Base-by-base conservation (phyloP, 2,329 filamentous ascomycete genomes). In the Scleromitrula shiraiana region DNA sequence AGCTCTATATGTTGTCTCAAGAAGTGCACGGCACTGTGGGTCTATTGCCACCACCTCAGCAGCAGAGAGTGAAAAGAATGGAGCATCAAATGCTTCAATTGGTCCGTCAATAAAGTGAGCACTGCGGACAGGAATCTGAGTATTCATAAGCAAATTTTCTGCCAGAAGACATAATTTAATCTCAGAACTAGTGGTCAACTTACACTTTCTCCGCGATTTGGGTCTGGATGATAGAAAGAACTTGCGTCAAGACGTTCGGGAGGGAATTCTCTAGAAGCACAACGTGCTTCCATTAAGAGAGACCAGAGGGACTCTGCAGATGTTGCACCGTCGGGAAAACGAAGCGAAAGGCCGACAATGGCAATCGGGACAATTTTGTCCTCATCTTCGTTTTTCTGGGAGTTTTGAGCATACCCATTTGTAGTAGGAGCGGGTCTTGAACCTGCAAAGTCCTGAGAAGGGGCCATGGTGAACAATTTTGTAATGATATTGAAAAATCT, bases 1-100 rank as follows among this genome's bases (percentile, higher is more conserved):
- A 14, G 41, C 50, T 33, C 40, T 22, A 33, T 52, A 52, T 9
- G 41, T 19, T n/a, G 37, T 46, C 27, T 77, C 74, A 1, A 77
- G 67, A 1, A 76, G 62, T 19, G 76, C 63, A 14, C 74, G 62
- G 53, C 75, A 72, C 49, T 76, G 73, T 7, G 74, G 74, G 40
- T 65, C 63, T 60, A 65, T 64, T 15, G 62, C 59, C 33, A 58
- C 61, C 41, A 52, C 41, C 27, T 52, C 46, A 15, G 46, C 27
- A 12, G 41, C 27, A 7, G 53, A 30, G 40, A 56, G 41, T 17
- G 32, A 48, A 19, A 56, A 56, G 35, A 56, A 56, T 5, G 29
- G 20, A 7, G 52, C 52, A 53, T 56, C 53, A 41, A 56, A 56
- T n/a, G 29, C 41, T 2, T 20, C 39, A 4, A 43, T 23, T 43